These are phyloP conservation scores for Nigrospora oryzae DNA, from an alignment of 2,329 filamentous ascomycete genomes.

Conservation along the genomic window DNA sequence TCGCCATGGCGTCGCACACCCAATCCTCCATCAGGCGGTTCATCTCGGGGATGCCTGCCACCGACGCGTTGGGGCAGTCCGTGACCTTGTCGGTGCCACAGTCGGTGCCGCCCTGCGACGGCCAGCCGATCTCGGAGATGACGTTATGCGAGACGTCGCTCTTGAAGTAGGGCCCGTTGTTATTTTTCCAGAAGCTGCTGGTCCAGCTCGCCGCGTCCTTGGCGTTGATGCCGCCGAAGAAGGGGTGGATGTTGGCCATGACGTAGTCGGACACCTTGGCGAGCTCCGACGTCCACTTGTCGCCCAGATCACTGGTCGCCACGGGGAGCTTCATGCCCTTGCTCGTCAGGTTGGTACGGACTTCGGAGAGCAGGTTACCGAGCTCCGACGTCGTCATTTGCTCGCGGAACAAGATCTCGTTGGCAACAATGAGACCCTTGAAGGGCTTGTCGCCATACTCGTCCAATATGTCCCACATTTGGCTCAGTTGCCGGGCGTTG, in stretches of 20 bases:
- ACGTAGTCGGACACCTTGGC: slow-evolving; percentile 70
- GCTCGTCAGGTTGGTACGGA: slow-evolving; percentile 63
- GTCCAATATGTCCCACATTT: slow-evolving; percentile 80
- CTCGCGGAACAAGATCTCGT: slow-evolving; percentile 71
- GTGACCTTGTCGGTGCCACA: slow-evolving; percentile 50
- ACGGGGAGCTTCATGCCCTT: slow-evolving; percentile 65
- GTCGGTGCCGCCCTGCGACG: slow-evolving; percentile 68
- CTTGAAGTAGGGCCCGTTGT: slow-evolving; percentile 60
- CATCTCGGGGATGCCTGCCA: slow-evolving; percentile 72
- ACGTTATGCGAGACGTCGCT: slow-evolving; percentile 58
- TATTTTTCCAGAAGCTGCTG: slow-evolving; percentile 66
- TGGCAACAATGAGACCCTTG: slow-evolving; percentile 73
- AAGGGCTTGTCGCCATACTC: slow-evolving; percentile 61
- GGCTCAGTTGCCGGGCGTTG: slow-evolving; percentile 69
- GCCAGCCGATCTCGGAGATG: slow-evolving; percentile 91
- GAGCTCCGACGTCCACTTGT: slow-evolving; percentile 71
- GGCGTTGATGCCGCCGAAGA: slow-evolving; percentile 74
- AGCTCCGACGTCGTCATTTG: slow-evolving; percentile 61
- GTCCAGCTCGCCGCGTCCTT: slow-evolving; percentile 71
- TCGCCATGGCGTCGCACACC: slow-evolving; percentile 71
- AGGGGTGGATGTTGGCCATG: slow-evolving; percentile 96
- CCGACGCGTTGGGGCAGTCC: slow-evolving; percentile 55
- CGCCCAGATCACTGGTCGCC: slow-evolving; percentile 80
- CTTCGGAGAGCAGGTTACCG: slow-evolving; percentile 53
- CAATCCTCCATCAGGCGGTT: slow-evolving; percentile 82